Base-by-base conservation (phyloP, 148 eudicot species). In the Persicaria maculosa region DNA sequence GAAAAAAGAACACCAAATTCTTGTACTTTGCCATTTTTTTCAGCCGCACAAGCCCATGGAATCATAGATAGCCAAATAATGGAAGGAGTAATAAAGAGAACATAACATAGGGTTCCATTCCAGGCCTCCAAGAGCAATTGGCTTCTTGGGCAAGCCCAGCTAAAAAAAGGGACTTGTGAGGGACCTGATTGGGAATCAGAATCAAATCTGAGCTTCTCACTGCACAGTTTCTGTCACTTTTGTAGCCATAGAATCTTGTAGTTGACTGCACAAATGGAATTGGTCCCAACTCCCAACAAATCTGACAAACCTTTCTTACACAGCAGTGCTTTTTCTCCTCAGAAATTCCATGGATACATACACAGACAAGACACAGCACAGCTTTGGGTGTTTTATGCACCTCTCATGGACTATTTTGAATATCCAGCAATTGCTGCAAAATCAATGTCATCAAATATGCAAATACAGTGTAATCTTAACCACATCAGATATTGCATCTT, bases 191-290 rank as follows among this genome's bases (percentile, higher is more conserved):
- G n/a, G 2, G 45, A 64, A 57, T 57, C 62, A 55, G 10, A 55
- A 61, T 62, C 36, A 64, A 64, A 64, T 64, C 69, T 64, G 69
- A 36, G 69, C 40, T 64, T 36, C 8, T 58, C 22, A 22, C 65
- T 58, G 65, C 20, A 58, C 5, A 20, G 22, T 6, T 1, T 31
- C 31, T 20, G 65, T 20, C 65, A 58, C 22, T 58, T 58, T 55
- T 58, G 46, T 40, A 64, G 43, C 17, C 12, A 31, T 31, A 31
- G 40, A 4, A 64, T 31, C 44, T 62, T 36, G 14, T 20, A 22
- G 12, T 20, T 22, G 67, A 61, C 67, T 25, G 67, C 67, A 25
- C 22, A 55, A 5, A 16, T 9, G 3, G 22, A 20, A 9, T 7
- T 58, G 40, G 65, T 55, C 61, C 57, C 61, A 55, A 17, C 61